Base-by-base conservation (phyloP, 202 grass and related monocot species). In the Zoysia matrella region DNA sequence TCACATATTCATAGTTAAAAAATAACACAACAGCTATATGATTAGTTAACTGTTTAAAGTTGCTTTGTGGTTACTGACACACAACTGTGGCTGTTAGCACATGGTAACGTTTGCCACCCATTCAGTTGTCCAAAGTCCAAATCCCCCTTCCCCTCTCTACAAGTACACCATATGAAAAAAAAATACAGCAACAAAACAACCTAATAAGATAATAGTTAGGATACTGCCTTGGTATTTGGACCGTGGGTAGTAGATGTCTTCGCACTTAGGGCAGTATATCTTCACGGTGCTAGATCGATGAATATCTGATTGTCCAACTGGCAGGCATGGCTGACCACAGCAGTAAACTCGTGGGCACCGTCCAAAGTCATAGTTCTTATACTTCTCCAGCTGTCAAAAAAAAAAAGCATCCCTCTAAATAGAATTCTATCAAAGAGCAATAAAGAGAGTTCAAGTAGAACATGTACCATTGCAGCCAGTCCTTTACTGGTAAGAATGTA, bases 221-320 rank as follows among this genome's bases (percentile, higher is more conserved):
- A 97, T 97, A 97, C 94, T 97, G 94, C 92, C 90, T 97, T 89
- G 94, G 81, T 92, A 94, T 82, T 97, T 97, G 56, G 94, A 97
- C 47, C 94, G 83, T 72, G 94, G 94, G 64, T 94, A 97, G 84
- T 97, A 97, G 80, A 94, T 94, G 69, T 97, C 94, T 86, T 97
- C 92, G 72, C 94, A 97, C 68, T 94, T 97, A 36, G 94, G 92
- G 83, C 94, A 97, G 83, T 92, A 97, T 80, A 97, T 97, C 83
- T 97, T 97, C 83, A 97, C 94, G 0, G 94, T 97, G 84, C 94
- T 97, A 40, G 94, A 94, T 51, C 94, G 92, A 80, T 88, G 83
- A 67, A 97, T 91, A 83, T 97, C 94, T 55, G 92, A 92, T 79
- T 97, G 92, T 51, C 94, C 94, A 61, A 97, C 88, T 2, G 94